Percentiles rank a stretch among this genome's conserved stretches.
phyloP scores from a whole-genome alignment of 2,329 filamentous ascomycete genomes.

The Cytospora chrysosperma region DNA sequence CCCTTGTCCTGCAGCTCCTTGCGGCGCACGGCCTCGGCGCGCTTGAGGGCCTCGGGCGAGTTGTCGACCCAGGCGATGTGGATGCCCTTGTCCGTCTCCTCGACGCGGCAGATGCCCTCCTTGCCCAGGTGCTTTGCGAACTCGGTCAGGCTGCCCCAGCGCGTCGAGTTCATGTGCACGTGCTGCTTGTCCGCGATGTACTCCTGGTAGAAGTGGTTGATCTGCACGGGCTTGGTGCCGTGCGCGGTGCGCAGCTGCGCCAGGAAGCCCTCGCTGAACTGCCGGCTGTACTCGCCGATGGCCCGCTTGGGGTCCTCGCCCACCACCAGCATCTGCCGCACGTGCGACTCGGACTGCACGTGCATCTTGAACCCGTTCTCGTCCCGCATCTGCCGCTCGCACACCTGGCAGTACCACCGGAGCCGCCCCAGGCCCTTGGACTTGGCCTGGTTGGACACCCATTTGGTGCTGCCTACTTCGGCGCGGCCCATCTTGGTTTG shows the following conservation, averaged over 20 bases:
- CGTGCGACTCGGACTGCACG: constrained; percentile 78
- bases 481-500: constrained; percentile 76
- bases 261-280: constrained; percentile 80
- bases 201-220: constrained; percentile 94
- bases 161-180: constrained; percentile 90
- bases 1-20: constrained; percentile 87
- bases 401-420: constrained; percentile 88
- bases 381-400: constrained; percentile 73
- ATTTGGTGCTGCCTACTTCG: constrained; percentile 88
- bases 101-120: constrained; percentile 85
- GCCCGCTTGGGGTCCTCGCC: constrained; percentile 83
- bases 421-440: constrained; percentile 74
- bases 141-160: constrained; percentile 84
- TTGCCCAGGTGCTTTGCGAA: constrained; percentile 84
- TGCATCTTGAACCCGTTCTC: constrained; percentile 94
- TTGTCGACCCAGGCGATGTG: constrained; percentile 91
- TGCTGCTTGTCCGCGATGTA: constrained; percentile 88
- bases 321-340: constrained; percentile 84
- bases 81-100: constrained; percentile 83
- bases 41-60: constrained; percentile 76
- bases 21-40: constrained; percentile 76
- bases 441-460: constrained; percentile 88
- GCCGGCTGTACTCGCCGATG: constrained; percentile 76
- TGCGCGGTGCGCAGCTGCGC: constrained; percentile 77
- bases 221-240: constrained; percentile 83